Conservation (phyloP, 176 grass and related monocot genomes). For the Saccharum spontaneum region DNA sequence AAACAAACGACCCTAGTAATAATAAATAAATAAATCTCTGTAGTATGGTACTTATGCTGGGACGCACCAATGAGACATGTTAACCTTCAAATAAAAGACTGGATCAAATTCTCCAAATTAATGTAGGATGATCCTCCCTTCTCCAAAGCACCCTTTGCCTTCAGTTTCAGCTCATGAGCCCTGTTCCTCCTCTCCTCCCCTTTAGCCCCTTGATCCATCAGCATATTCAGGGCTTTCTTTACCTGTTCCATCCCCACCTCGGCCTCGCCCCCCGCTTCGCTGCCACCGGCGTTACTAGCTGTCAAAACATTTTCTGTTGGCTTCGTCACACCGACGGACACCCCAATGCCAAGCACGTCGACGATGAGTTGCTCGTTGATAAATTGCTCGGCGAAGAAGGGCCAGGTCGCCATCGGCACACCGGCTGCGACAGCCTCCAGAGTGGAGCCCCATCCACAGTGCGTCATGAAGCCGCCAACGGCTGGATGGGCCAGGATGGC, state of each 20-base stretch:
- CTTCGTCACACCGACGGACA: slow-evolving; percentile 53
- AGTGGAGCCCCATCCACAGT: slow-evolving; percentile 91
- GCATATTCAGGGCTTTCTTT: slow-evolving; percentile 30
- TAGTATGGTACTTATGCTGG: background rate
- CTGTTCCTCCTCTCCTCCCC: slow-evolving; percentile 39
- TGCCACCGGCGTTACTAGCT: background rate
- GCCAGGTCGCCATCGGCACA: slow-evolving; percentile 65
- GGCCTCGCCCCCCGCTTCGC: slow-evolving; percentile 22
- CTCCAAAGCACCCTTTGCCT: slow-evolving; percentile 32
- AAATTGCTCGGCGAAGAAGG: slow-evolving; percentile 69
- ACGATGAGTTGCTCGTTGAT: slow-evolving; percentile 73
- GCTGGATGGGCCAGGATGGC: slow-evolving; percentile 58
- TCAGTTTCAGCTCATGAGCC: slow-evolving; percentile 9
- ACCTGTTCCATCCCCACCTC: slow-evolving; percentile 44
- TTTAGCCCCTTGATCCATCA: slow-evolving; percentile 48
- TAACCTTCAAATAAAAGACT: slow-evolving; percentile 1
- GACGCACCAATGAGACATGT: background rate
- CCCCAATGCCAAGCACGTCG: slow-evolving; percentile 58
- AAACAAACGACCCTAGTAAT: background rate
- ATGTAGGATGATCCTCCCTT: slow-evolving; percentile 55
- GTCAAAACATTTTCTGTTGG: slow-evolving; percentile 32
- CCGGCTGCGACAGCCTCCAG: slow-evolving; percentile 66
- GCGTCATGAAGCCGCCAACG: slow-evolving; percentile 76
- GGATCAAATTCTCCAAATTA: slow-evolving; percentile 43
- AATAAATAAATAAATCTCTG: background rate